Base-by-base conservation (phyloP, 345 rosid species). In the Aethionema arabicum region DNA sequence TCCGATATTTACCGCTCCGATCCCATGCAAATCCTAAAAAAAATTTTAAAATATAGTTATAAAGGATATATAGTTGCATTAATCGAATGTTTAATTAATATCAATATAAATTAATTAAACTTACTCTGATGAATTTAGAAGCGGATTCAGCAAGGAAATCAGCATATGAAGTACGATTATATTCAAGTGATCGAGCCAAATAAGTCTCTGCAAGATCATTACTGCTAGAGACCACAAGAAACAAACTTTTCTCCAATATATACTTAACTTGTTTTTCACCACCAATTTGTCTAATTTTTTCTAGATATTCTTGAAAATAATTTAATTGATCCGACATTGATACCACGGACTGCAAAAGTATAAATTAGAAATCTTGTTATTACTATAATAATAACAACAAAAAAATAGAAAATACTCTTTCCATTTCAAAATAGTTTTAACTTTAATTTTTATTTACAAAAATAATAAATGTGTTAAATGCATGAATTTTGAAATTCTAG, bases 201-300 rank as follows among this genome's bases (percentile, higher is more conserved):
- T 70, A 70, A 56, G 69, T 70, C 48, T 63, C 69, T 8, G 59
- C 54, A 6, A 63, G 65, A 50, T 70, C 74, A 30, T 56, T 70
- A 63, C 74, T 70, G 38, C 74, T 70, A 29, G 74, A 29, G 29
- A 63, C 74, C 27, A 70, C 69, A 13, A 63, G 16, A 70, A 70
- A 63, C 46, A 70, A 11, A 50, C 69, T 63, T 42, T 70, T 41
- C 53, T 56, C 65, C 31, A 70, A 29, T 33, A 70, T 55, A 42
- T 32, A 63, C 11, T 70, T 56, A 21, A 63, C 53, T 3, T 63
- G 63, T 56, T 70, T 59, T 49, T 70, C 74, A 11, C 74, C 69
- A 56, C 63, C 63, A 2, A 46, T 5, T 49, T 70, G 29, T n/a
- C 54, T 56, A 13, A 63, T 64, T 63, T 41, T 56, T 35, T 47